Percentiles rank a stretch among this genome's conserved stretches.
phyloP scores from a whole-genome alignment of 495 filamentous ascomycete species.

The Cercophora newfieldiana region DNA sequence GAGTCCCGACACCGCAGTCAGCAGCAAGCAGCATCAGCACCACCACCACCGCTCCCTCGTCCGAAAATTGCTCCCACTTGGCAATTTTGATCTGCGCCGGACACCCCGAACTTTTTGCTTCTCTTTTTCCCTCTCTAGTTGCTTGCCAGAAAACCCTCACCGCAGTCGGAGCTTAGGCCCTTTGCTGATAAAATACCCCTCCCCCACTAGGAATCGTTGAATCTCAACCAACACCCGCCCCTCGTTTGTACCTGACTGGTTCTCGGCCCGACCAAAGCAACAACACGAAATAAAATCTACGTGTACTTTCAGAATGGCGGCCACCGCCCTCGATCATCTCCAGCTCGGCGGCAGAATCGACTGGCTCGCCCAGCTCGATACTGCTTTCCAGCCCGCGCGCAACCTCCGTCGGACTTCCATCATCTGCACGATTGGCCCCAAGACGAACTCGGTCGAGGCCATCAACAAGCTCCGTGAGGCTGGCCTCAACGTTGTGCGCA shows the following conservation, averaged over 20 bases:
- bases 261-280: slow-evolving; percentile 24
- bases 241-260: slow-evolving; percentile 27
- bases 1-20: background rate
- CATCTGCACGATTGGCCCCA: slow-evolving; percentile 98
- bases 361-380: slow-evolving; percentile 80
- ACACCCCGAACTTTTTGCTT: slow-evolving; percentile 6
- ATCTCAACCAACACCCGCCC: too few species aligned
- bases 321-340: slow-evolving; percentile 75
- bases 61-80: slow-evolving; percentile 8
- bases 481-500: slow-evolving; percentile 93
- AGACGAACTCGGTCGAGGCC: slow-evolving; percentile 96
- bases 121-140: slow-evolving; percentile 1
- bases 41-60: slow-evolving; percentile 1
- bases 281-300: background rate
- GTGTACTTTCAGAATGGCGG: slow-evolving; percentile 51
- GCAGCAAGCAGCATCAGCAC: background rate
- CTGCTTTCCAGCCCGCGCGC: slow-evolving; percentile 74
- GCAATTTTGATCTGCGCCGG: slow-evolving; percentile 16
- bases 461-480: slow-evolving; percentile 88
- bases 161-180: slow-evolving; percentile 8
- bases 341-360: slow-evolving; percentile 77
- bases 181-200: slow-evolving; percentile 16
- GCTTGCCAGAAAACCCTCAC: slow-evolving; percentile 1
- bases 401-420: slow-evolving; percentile 96
- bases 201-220: background rate